Percentiles rank a stretch among this genome's conserved stretches.
Evolutionary conservation across 768 basidiomycete genomes (phyloP).

Genomic region (Strobilomyces confusus): DNA sequence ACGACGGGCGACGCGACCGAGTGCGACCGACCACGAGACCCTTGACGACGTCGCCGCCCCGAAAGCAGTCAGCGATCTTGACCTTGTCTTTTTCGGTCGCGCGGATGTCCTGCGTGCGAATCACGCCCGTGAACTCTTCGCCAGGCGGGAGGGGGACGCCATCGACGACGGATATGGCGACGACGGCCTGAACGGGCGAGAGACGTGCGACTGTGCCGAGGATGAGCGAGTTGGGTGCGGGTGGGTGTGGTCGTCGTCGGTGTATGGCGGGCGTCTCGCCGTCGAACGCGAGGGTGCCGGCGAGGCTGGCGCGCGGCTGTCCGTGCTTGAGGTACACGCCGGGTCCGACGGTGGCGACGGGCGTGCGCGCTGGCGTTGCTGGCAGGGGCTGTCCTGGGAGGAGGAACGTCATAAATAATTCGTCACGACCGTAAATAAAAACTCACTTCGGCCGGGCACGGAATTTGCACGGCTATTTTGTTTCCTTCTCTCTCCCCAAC

Average conservation of each 20-base stretch:
- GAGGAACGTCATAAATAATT: slow-evolving; percentile 35
- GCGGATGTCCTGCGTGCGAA: slow-evolving; percentile 83
- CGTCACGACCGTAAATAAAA: slow-evolving; percentile 1
- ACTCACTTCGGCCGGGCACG: slow-evolving; percentile 14
- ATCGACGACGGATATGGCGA: slow-evolving; percentile 86
- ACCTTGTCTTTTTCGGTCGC: slow-evolving; percentile 89
- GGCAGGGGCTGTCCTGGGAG: slow-evolving; percentile 79
- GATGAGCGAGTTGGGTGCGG: slow-evolving; percentile 68
- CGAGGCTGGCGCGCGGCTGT: slow-evolving; percentile 63
- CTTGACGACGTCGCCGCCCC: slow-evolving; percentile 87
- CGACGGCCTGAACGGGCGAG: slow-evolving; percentile 75
- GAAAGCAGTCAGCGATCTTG: slow-evolving; percentile 87
- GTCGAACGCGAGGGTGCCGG: slow-evolving; percentile 50
- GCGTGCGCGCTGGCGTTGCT: slow-evolving; percentile 47
- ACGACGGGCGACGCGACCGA: background rate
- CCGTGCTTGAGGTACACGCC: slow-evolving; percentile 67
- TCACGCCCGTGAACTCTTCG: slow-evolving; percentile 87
- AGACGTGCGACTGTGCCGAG: slow-evolving; percentile 81
- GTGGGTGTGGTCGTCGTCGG: slow-evolving; percentile 68
- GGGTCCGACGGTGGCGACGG: slow-evolving; percentile 45
- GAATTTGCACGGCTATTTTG: slow-evolving; percentile 28
- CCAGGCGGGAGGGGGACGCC: slow-evolving; percentile 76
- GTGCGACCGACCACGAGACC: slow-evolving; percentile 70
- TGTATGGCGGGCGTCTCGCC: slow-evolving; percentile 45
- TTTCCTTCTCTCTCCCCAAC: slow-evolving; percentile 11